These are phyloP conservation scores for Xylaria sp. DNA, from an alignment of 2,329 filamentous ascomycete genomes.

Conservation along the genomic window DNA sequence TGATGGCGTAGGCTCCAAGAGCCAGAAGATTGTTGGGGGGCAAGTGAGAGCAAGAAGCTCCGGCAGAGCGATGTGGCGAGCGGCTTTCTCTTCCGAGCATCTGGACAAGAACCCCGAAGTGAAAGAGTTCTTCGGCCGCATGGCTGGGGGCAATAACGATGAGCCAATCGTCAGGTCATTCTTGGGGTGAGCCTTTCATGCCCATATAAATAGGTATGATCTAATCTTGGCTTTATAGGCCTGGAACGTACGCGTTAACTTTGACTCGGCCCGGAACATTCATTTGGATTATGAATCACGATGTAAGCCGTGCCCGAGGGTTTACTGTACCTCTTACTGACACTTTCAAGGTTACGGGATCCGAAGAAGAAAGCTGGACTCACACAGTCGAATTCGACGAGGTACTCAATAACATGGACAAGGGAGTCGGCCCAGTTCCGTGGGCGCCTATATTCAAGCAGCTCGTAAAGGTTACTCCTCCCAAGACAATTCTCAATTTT, in stretches of 20 bases:
- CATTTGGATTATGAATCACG: slow-evolving; percentile 49
- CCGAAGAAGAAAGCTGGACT: slow-evolving; percentile 46
- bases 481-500: slow-evolving; percentile 46
- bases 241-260: slow-evolving; percentile 48
- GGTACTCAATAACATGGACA: slow-evolving; percentile 46
- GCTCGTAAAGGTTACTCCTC: slow-evolving; percentile 42
- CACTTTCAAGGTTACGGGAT: slow-evolving; percentile 41
- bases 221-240: slow-evolving; percentile 42
- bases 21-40: slow-evolving; percentile 50
- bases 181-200: slow-evolving; percentile 49
- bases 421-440: slow-evolving; percentile 38
- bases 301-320: slow-evolving; percentile 33
- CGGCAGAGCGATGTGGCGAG: slow-evolving; percentile 52
- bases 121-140: slow-evolving; percentile 47
- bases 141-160: slow-evolving; percentile 49
- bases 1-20: slow-evolving; percentile 54
- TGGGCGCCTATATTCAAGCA: slow-evolving; percentile 45
- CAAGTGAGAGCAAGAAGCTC: slow-evolving; percentile 49
- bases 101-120: slow-evolving; percentile 48
- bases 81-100: slow-evolving; percentile 48
- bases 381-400: slow-evolving; percentile 45
- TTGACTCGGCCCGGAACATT: slow-evolving; percentile 43
- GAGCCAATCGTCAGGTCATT: slow-evolving; percentile 51
- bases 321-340: slow-evolving; percentile 17
- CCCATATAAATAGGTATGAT: slow-evolving; percentile 36